Evolutionary conservation across 768 basidiomycete species (phyloP).

Genomic region (Roridomyces roridus): DNA sequence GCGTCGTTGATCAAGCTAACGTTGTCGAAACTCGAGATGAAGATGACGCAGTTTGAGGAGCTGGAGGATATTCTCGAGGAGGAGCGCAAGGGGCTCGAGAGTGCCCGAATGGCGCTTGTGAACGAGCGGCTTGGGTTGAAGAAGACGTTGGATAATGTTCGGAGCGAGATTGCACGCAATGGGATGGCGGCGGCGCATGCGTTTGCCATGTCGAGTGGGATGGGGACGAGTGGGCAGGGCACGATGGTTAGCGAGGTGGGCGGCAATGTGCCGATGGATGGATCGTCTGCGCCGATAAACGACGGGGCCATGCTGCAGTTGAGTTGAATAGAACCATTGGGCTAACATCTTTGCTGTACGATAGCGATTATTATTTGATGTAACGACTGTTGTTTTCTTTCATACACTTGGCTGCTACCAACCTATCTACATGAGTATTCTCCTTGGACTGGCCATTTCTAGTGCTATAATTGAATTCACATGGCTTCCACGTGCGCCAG

Average conservation of each 20-base stretch:
- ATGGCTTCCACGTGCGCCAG: no score
- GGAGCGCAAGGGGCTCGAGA: conserved; percentile 86
- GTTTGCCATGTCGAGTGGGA: conserved; percentile 38
- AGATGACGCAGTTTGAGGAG: conserved; percentile 94
- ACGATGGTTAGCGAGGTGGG: conserved; percentile 60
- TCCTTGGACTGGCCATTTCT: no score
- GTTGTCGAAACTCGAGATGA: conserved; percentile 89
- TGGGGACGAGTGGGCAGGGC: conserved; percentile 70
- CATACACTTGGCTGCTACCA: no score
- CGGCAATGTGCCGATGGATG: conserved; percentile 51
- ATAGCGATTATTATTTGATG: no score
- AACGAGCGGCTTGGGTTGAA: conserved; percentile 78
- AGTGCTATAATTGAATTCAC: no score
- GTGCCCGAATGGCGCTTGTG: conserved; percentile 77
- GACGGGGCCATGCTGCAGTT: conserved; percentile 64
- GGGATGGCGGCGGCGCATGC: conserved; percentile 41
- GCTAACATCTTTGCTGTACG: neutral
- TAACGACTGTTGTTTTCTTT: no score
- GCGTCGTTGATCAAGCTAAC: conserved; percentile 86
- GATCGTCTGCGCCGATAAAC: conserved; percentile 58
- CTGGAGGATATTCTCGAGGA: conserved; percentile 92
- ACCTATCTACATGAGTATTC: no score
- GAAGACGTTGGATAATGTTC: conserved; percentile 73
- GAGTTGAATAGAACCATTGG: conserved; percentile 30
- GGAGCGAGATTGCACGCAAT: conserved; percentile 67